A percentile compares a stretch with the other conserved stretches of the same genome.
Evolutionary conservation across 352 stramenopile species (phyloP).

Genomic region (Pythium sukuiense): DNA sequence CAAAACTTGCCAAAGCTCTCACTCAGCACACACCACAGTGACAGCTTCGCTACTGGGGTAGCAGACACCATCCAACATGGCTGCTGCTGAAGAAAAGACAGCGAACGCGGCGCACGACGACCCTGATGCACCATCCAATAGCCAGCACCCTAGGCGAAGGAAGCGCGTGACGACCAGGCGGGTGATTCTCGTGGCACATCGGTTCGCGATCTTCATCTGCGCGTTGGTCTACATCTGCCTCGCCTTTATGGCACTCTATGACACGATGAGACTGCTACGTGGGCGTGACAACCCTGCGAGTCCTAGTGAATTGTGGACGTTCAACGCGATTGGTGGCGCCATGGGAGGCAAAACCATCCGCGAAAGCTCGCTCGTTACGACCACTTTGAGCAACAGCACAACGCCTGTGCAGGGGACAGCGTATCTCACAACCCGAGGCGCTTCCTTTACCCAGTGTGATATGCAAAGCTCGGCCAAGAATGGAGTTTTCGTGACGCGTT

Average conservation of each 20-base stretch:
- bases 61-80: not conserved
- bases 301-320: not conserved
- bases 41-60: not conserved
- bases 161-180: not conserved
- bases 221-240: not conserved
- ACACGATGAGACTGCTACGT: not conserved
- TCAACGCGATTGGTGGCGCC: not conserved
- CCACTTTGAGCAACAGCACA: constrained; percentile 19
- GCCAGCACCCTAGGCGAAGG: not conserved
- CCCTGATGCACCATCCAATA: not conserved
- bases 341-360: constrained; percentile 18
- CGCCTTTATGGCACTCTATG: not conserved
- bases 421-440: constrained; percentile 8
- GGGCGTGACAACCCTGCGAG: not conserved
- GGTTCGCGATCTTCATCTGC: not conserved
- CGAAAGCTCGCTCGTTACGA: constrained; percentile 17
- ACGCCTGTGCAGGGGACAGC: constrained; percentile 16
- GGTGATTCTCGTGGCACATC: not conserved
- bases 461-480: not conserved
- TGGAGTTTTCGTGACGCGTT: constrained; percentile 31
- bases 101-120: too few species aligned
- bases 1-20: too few species aligned
- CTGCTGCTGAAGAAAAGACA: not conserved
- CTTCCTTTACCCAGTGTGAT: constrained; percentile 9
- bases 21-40: not conserved